Base-by-base conservation (phyloP, 805 yeast species). In the Metschnikowia sp. region DNA sequence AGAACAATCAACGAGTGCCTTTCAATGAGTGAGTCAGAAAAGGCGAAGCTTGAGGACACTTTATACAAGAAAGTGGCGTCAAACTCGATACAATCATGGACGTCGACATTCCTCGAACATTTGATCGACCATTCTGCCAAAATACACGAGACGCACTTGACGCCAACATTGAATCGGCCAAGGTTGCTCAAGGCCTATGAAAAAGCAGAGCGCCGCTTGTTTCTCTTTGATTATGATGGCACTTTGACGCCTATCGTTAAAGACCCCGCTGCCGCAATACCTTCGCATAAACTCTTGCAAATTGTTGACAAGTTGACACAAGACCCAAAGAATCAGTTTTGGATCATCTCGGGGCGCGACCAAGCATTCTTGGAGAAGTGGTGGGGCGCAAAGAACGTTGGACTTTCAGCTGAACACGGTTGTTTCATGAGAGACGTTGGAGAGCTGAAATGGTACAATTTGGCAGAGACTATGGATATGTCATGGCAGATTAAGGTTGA, bases 241-340 rank as follows among this genome's bases (percentile, higher is more conserved):
- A 94, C 99, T 1, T 74, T 94, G 56, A 89, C 99, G 0, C 98
- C 98, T 11, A 94, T 94, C 61, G 99, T 94, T 3, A 79, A 82
- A 35, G 98, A 94, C 58, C 99, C 99, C 2, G 89, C 92, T n/a
- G 97, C 98, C 0, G 99, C 99, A 0, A 86, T 94, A 36, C 99
- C 99, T 3, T 83, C 96, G 0, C 82, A 84, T 3, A 76, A 85
- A 55, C 72, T 94, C 39, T 74, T 80, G 45, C 66, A 73, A 8
- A 79, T 86, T 10, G 66, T 94, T 49, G 73, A 77, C 28, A 70
- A 74, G 30, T 73, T 94, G 44, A 74, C 85, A 2, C 72, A 74
- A 11, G 98, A 92, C 63, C 89, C 92, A 7, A 75, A 75, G 50
- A 94, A 94, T 68, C 84, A 83, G 62, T 83, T 94, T 37, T 94